Evolutionary conservation across 2,329 filamentous ascomycete species (phyloP), one percentile per base, ranked within the genome.

Genomic region (Microcyclospora tardicrescens): DNA sequence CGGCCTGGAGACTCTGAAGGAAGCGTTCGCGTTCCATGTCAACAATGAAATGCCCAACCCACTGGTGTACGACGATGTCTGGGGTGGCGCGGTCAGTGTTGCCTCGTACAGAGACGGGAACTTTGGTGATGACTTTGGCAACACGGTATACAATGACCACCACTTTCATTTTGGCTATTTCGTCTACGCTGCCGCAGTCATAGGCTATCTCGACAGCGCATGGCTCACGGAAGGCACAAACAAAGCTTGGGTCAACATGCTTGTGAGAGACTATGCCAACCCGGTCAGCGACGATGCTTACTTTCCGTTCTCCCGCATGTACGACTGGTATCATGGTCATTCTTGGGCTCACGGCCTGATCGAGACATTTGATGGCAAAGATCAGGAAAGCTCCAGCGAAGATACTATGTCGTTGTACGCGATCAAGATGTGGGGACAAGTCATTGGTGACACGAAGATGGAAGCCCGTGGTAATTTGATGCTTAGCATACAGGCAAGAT

Each of bases 241-340:
- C 60, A 77, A 75, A 53, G 77, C 74, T 14, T 96, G 79, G 64
- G 79, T 95, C 46, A 84, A 95, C 58, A 76, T 74, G 46, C 69
- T 98, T 34, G 79, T 91, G 35, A 80, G 91, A 41, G 91, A 98
- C 52, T 75, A 68, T 35, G 80, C 86, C 34, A 94, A 94, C 60
- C 79, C 86, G 0, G 79, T 74, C 49, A 55, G 68, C 2, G 58
- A 71, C 13, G 87, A 94, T 56, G 67, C 70, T 19, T 76, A 76
- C 50, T 96, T 93, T 60, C 87, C 89, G 0, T 79, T 84, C 49
- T 87, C 73, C 44, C 75, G 91, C 35, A 75, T 69, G 40, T 96
- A 95, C 55, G 91, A 96, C 61, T 95, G 85, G 84, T 96, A 79
- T 59, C 78, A 93, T 54, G 91, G 89, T 2, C 91, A 96, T 67